Percentiles rank a stretch among this genome's conserved stretches.
Conservation (phyloP, 148 eudicot species). For the Rhododendron vialii region DNA sequence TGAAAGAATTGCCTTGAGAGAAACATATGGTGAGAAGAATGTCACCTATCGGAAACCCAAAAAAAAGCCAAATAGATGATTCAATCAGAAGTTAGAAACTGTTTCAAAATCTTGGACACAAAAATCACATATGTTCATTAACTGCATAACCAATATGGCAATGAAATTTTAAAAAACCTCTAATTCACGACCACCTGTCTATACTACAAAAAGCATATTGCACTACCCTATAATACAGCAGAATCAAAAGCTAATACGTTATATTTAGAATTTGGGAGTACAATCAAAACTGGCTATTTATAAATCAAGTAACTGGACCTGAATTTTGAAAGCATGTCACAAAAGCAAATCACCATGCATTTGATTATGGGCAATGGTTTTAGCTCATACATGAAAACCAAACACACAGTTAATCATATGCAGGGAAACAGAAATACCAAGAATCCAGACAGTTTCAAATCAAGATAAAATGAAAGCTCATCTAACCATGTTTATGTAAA, state of each 20-base stretch:
- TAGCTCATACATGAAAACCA: neutral
- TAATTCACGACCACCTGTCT: neutral
- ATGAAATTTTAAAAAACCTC: neutral
- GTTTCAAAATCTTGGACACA: neutral
- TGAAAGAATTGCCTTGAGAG: conserved; percentile 48
- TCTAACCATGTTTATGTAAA: neutral
- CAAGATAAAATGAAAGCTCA: neutral
- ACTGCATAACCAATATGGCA: neutral
- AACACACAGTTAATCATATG: neutral
- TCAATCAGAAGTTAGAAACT: neutral
- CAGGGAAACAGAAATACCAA: conserved; percentile 1
- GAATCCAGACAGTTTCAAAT: neutral
- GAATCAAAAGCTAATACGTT: neutral
- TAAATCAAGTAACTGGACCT: neutral
- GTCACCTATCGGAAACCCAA: conserved; percentile 45
- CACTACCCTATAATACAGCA: neutral
- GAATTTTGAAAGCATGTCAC: neutral
- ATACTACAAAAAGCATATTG: neutral
- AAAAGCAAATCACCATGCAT: neutral
- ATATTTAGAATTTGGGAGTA: neutral
- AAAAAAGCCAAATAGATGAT: neutral
- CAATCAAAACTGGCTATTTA: neutral
- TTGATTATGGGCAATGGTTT: too few relatives aligned
- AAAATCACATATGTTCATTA: neutral
- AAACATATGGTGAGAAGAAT: conserved; percentile 79